These are phyloP conservation scores for Candida nanaspora DNA, from an alignment of 805 yeast genomes.

Conservation along the genomic window DNA sequence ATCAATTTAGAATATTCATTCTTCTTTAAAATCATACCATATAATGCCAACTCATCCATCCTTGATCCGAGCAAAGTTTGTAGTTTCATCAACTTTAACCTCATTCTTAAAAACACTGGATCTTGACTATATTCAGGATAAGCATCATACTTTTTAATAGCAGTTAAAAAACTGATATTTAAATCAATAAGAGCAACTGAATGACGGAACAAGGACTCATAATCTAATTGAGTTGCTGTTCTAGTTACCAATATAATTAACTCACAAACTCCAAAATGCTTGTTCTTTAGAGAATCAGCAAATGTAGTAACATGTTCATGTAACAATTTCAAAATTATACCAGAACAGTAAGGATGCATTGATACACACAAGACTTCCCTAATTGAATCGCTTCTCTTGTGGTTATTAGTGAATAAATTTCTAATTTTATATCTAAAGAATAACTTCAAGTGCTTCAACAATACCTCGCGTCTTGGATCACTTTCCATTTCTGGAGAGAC, in stretches of 20 bases:
- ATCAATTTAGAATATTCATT: constrained; percentile 26
- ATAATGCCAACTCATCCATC: constrained; percentile 21
- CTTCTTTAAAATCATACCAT: constrained; percentile 21
- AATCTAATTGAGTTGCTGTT: constrained; percentile 19
- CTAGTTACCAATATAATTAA: constrained; percentile 20
- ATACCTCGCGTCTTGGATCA: constrained; percentile 20
- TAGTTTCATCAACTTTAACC: constrained; percentile 24
- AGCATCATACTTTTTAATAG: constrained; percentile 9
- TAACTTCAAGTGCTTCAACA: constrained; percentile 17
- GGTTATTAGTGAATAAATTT: constrained; percentile 17
- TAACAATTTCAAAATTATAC: constrained; percentile 14
- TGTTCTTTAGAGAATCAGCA: constrained; percentile 13
- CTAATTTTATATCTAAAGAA: constrained; percentile 19
- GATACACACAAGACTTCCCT: constrained; percentile 54
- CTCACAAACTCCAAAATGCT: constrained; percentile 22
- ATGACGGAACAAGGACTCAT: constrained; percentile 17
- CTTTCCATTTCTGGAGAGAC: constrained; percentile 24
- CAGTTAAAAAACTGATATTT: constrained; percentile 14
- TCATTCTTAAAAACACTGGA: constrained; percentile 19
- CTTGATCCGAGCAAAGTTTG: constrained; percentile 20
- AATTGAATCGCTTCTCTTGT: constrained; percentile 53
- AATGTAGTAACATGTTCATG: constrained; percentile 16
- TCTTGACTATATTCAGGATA: constrained; percentile 7
- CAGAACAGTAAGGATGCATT: constrained; percentile 39
- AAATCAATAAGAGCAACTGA: constrained; percentile 21